A percentile compares a stretch with the other conserved stretches of the same genome.
These are phyloP conservation scores for Stylonectria norvegica DNA, from an alignment of 2,329 filamentous ascomycete genomes.

Conservation along the genomic window DNA sequence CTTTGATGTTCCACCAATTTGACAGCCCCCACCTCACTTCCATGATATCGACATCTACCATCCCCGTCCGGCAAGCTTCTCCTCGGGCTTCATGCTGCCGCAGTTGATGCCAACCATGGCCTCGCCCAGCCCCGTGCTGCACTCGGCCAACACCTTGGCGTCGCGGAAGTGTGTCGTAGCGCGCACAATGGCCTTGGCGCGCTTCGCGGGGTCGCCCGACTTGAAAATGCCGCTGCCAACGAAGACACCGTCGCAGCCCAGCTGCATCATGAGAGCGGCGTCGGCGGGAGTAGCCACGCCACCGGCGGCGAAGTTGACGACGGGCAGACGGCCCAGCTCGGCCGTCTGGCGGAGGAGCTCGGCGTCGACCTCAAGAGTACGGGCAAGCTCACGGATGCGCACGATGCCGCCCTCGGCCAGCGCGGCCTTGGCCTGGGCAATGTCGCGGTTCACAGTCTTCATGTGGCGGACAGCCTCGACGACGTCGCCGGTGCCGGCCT, in stretches of 20 bases:
- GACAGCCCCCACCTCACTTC: slow-evolving; percentile 5
- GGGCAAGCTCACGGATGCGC: slow-evolving; percentile 66
- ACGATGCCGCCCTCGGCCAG: slow-evolving; percentile 53
- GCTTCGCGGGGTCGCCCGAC: slow-evolving; percentile 82
- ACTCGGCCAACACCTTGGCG: slow-evolving; percentile 78
- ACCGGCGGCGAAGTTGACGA: slow-evolving; percentile 98
- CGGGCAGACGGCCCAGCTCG: slow-evolving; percentile 80
- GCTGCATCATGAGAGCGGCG: slow-evolving; percentile 95
- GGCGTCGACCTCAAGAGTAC: slow-evolving; percentile 75
- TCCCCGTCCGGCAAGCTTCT: slow-evolving; percentile 81
- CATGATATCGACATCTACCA: slow-evolving; percentile 60
- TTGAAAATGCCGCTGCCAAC: slow-evolving; percentile 98
- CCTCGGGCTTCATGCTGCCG: slow-evolving; percentile 67
- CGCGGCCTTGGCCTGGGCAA: slow-evolving; percentile 74
- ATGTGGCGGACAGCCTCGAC: slow-evolving; percentile 96
- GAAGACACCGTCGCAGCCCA: slow-evolving; percentile 97
- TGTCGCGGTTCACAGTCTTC: slow-evolving; percentile 81
- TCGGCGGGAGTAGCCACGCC: slow-evolving; percentile 98
- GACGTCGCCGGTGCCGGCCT: slow-evolving; percentile 95
- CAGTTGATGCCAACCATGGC: slow-evolving; percentile 97
- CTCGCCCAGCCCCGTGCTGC: slow-evolving; percentile 87
- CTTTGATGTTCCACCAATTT: slow-evolving; percentile 9
- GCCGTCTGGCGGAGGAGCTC: slow-evolving; percentile 82
- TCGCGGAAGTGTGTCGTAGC: slow-evolving; percentile 90
- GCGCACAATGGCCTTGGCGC: slow-evolving; percentile 91